Percentiles rank a stretch among this genome's conserved stretches.
Evolutionary conservation across 495 filamentous ascomycete genomes (phyloP).

Genomic region (Penicillium cosmopolitanum): DNA sequence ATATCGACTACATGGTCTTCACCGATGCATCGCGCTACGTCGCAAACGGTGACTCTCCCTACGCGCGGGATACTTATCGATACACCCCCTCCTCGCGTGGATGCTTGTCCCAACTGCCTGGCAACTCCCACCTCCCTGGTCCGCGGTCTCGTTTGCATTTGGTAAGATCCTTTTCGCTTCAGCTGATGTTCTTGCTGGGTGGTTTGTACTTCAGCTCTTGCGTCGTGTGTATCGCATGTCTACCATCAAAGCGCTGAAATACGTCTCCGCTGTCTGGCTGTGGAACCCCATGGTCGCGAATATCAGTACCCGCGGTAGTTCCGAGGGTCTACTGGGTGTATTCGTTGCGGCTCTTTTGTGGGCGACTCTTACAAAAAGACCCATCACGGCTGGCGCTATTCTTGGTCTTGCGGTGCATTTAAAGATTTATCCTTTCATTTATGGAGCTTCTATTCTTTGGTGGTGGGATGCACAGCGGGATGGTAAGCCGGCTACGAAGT

Average conservation of each 20-base stretch:
- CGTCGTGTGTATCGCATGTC: slow-evolving; percentile 46
- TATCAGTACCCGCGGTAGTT: slow-evolving; percentile 92
- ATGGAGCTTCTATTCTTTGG: slow-evolving; percentile 84
- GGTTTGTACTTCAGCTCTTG: slow-evolving; percentile 74
- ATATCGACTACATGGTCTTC: slow-evolving; percentile 98
- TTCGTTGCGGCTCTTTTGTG: slow-evolving; percentile 81
- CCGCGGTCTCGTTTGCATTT: slow-evolving; percentile 61
- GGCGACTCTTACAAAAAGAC: slow-evolving; percentile 64
- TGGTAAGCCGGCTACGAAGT: slow-evolving; percentile 11
- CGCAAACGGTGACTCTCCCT: slow-evolving; percentile 67
- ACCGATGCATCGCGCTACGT: slow-evolving; percentile 91
- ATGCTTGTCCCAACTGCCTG: slow-evolving; percentile 80
- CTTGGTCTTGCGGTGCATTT: slow-evolving; percentile 90
- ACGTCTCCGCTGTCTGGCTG: slow-evolving; percentile 79
- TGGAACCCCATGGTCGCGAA: slow-evolving; percentile 98
- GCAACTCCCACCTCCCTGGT: slow-evolving; percentile 33
- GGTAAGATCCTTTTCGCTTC: slow-evolving; percentile 87
- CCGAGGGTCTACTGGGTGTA: slow-evolving; percentile 85
- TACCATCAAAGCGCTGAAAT: slow-evolving; percentile 63
- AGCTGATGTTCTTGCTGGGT: slow-evolving; percentile 84
- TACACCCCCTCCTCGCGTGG: slow-evolving; percentile 94
- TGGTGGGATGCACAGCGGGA: slow-evolving; percentile 70
- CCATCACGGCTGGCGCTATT: slow-evolving; percentile 71
- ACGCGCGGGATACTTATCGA: slow-evolving; percentile 89
- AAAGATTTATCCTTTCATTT: slow-evolving; percentile 98